Conservation (phyloP, 257 asterid genomes). For the Solanum medicagineum region DNA sequence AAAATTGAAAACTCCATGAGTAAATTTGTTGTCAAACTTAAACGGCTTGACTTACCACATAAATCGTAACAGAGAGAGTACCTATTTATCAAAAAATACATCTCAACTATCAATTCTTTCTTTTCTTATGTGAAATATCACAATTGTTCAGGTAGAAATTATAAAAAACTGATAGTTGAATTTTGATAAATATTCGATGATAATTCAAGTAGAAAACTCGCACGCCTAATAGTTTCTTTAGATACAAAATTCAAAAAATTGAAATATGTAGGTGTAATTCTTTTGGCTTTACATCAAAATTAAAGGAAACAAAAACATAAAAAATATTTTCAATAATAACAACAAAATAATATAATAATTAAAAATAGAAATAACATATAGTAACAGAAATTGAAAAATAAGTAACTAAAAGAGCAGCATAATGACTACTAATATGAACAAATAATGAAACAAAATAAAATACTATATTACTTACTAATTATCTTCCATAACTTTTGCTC, state of each 20-base stretch:
- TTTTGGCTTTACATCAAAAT: neutral
- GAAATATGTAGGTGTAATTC: neutral
- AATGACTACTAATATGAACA: neutral
- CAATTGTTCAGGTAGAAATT: neutral
- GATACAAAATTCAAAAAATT: neutral
- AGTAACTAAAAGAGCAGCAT: too few species aligned
- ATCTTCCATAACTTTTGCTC: fast-evolving
- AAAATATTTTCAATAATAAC: fast-evolving
- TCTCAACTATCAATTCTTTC: neutral
- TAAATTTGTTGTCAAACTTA: too few species aligned
- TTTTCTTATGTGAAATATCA: neutral
- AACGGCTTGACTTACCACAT: too few species aligned
- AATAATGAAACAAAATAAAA: neutral
- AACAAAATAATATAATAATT: neutral
- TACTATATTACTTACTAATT: neutral
- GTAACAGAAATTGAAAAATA: neutral
- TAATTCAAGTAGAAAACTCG: neutral
- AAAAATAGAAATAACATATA: neutral
- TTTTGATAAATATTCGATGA: neutral
- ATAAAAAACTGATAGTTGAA: neutral
- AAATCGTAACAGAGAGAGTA: too few species aligned
- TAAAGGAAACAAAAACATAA: neutral
- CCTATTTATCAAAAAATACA: neutral
- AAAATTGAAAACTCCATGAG: too few species aligned
- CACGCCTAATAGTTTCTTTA: neutral